A percentile compares a stretch with the other conserved stretches of the same genome.
These are phyloP conservation scores for Phanerochaete carnosa DNA, from an alignment of 768 basidiomycete species.

Conservation along the genomic window DNA sequence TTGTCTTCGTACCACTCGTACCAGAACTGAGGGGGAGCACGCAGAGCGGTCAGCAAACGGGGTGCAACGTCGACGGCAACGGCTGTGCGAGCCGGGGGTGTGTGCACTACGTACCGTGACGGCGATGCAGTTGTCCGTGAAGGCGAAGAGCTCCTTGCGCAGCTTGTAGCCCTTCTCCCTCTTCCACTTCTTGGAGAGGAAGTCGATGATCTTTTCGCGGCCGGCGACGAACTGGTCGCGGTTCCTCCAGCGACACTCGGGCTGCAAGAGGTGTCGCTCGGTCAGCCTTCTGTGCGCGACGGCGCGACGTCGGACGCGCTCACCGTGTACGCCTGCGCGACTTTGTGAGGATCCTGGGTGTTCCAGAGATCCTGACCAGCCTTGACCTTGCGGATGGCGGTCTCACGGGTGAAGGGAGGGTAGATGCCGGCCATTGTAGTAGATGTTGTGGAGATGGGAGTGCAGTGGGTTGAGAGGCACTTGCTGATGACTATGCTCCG, in stretches of 20 bases:
- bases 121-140: slow-evolving; percentile 50
- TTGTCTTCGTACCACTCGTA: slow-evolving; percentile 47
- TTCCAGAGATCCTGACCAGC: slow-evolving; percentile 51
- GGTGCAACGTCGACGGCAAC: not conserved
- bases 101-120: slow-evolving; percentile 39
- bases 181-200: slow-evolving; percentile 50
- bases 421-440: slow-evolving; percentile 16
- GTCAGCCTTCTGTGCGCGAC: not conserved
- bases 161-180: slow-evolving; percentile 48
- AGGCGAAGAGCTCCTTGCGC: slow-evolving; percentile 53
- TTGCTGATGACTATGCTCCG: no score
- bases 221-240: slow-evolving; percentile 47
- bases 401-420: slow-evolving; percentile 31
- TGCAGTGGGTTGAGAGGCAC: not conserved
- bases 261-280: slow-evolving; percentile 4
- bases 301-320: not conserved
- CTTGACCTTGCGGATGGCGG: slow-evolving; percentile 43
- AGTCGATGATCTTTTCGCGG: slow-evolving; percentile 39
- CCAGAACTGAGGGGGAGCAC: slow-evolving; percentile 29
- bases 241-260: slow-evolving; percentile 54
- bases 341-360: slow-evolving; percentile 32
- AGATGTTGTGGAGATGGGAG: not conserved
- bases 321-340: slow-evolving; percentile 47
- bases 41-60: not conserved
- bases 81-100: no score